phyloP scores from a whole-genome alignment of 108 stramenopile species.

The Cylindrotheca closterium region DNA sequence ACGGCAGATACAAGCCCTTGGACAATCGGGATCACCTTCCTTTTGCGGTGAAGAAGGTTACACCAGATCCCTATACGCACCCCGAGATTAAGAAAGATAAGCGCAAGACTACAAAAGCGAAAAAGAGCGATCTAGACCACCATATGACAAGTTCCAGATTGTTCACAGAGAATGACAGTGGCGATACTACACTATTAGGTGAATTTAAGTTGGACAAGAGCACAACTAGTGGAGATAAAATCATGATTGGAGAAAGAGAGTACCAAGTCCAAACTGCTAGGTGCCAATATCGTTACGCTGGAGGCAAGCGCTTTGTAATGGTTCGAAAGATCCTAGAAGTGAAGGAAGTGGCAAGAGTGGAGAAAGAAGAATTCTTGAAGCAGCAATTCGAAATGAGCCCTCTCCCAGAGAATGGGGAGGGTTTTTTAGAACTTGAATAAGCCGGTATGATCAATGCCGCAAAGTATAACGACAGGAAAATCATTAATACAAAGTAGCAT shows the following conservation, averaged over 20 bases:
- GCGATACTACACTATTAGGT: slow-evolving; percentile 46
- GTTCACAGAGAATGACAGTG: slow-evolving; percentile 10
- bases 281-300: slow-evolving; percentile 79
- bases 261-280: slow-evolving; percentile 62
- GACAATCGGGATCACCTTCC: slow-evolving; percentile 83
- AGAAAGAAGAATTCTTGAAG: slow-evolving; percentile 41
- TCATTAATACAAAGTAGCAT: too few relatives aligned
- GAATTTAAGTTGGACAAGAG: slow-evolving; percentile 73
- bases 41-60: slow-evolving; percentile 58
- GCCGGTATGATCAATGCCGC: too few relatives aligned
- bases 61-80: slow-evolving; percentile 78
- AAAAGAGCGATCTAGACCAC: slow-evolving; percentile 20
- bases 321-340: slow-evolving; percentile 80
- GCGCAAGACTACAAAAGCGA: slow-evolving; percentile 26
- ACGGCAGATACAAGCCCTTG: slow-evolving; percentile 44
- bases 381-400: slow-evolving; percentile 1
- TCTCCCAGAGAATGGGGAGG: not conserved
- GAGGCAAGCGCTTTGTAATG: slow-evolving; percentile 76
- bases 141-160: slow-evolving; percentile 12
- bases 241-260: slow-evolving; percentile 55
- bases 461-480: too few relatives aligned
- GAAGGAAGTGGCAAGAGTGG: slow-evolving; percentile 61
- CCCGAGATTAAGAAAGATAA: slow-evolving; percentile 46
- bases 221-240: slow-evolving; percentile 73
- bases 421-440: not conserved